Evolutionary conservation across 345 rosid genomes (phyloP).

Genomic region (Murraya koenigii): DNA sequence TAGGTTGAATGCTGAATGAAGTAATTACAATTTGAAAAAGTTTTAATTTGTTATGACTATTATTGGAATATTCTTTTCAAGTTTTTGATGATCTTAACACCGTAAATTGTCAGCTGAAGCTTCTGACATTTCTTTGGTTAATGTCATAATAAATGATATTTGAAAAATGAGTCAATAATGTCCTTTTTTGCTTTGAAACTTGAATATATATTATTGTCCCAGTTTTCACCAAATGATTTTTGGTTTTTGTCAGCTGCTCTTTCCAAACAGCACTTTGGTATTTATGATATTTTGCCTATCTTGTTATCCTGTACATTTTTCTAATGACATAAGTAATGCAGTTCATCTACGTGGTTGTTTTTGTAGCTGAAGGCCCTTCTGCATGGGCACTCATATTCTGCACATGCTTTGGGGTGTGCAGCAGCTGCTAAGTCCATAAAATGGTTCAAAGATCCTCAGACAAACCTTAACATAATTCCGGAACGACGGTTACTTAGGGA

Average conservation of each 20-base stretch:
- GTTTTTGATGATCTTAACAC: background rate
- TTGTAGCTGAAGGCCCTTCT: conserved; percentile 84
- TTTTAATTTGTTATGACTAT: background rate
- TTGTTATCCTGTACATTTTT: background rate
- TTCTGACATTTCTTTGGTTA: background rate
- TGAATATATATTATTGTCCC: background rate
- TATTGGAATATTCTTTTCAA: background rate
- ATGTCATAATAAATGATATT: background rate
- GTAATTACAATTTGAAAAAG: background rate
- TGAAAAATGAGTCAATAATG: background rate
- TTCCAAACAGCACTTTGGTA: background rate
- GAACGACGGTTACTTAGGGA: conserved; percentile 58
- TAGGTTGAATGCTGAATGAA: background rate
- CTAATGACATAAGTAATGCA: background rate
- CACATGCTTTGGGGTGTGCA: conserved; percentile 90
- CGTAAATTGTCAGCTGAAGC: background rate
- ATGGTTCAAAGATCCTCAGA: conserved; percentile 84
- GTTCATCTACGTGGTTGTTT: conserved; percentile 20
- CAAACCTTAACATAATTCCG: conserved; percentile 58
- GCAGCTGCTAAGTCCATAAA: conserved; percentile 82
- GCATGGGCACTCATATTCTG: conserved; percentile 94
- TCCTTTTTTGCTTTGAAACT: background rate
- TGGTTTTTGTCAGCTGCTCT: background rate
- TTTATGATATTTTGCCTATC: background rate
- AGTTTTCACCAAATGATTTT: background rate